A percentile compares a stretch with the other conserved stretches of the same genome.
Conservation (phyloP, 371 early-diverging fungal species). For the Syncephalastrum monosporum region DNA sequence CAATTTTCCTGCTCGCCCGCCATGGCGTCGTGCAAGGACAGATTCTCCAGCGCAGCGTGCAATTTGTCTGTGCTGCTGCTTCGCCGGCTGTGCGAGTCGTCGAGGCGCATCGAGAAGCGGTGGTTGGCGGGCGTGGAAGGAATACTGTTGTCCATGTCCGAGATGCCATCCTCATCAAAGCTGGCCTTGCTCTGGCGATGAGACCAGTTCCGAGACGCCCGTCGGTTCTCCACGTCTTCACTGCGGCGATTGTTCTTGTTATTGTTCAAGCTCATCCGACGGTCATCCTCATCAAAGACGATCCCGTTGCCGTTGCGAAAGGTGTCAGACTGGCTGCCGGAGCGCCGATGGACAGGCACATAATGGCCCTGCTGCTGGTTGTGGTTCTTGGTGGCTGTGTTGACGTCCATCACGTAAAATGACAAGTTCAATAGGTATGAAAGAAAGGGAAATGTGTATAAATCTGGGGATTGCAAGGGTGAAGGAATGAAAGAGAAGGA, state of each 20-base stretch:
- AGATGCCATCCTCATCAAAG: slow-evolving; percentile 4
- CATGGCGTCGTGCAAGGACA: slow-evolving; percentile 9
- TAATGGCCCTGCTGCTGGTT: slow-evolving; percentile 6
- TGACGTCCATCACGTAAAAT: no score
- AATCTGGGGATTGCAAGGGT: no score
- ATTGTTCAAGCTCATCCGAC: slow-evolving; percentile 9
- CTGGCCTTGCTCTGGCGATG: slow-evolving; percentile 11
- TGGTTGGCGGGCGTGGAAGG: slow-evolving; percentile 16
- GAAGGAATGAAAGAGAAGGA: no score
- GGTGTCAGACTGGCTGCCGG: slow-evolving; percentile 6
- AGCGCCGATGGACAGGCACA: slow-evolving; percentile 37
- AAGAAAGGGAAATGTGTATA: no score
- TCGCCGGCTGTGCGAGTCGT: slow-evolving; percentile 3
- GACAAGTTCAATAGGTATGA: no score
- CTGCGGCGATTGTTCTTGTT: slow-evolving; percentile 1
- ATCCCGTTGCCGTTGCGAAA: slow-evolving; percentile 14
- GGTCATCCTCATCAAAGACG: slow-evolving; percentile 6
- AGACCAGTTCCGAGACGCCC: slow-evolving; percentile 12
- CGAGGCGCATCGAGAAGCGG: slow-evolving; percentile 4
- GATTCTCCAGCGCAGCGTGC: slow-evolving; percentile 8
- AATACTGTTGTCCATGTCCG: slow-evolving; percentile 14
- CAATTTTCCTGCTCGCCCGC: slow-evolving; percentile 37
- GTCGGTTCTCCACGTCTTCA: slow-evolving; percentile 8
- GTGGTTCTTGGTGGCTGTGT: no score
- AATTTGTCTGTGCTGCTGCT: slow-evolving; percentile 14